phyloP scores from a whole-genome alignment of 1,284 basidiomycete species.

The Cystobasidium slooffiae region DNA sequence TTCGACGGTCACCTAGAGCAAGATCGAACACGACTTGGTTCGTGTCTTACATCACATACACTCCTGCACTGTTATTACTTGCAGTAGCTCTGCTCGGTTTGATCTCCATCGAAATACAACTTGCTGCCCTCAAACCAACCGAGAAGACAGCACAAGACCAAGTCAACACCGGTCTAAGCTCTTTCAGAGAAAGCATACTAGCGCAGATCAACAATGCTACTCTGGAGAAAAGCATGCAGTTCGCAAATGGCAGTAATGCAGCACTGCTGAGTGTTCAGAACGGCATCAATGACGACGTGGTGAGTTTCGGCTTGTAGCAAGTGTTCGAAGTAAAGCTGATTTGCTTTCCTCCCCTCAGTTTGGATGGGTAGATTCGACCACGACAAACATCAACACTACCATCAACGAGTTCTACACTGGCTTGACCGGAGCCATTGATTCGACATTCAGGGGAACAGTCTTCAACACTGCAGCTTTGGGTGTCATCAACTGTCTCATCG shows the following conservation, averaged over 20 bases:
- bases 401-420: slow-evolving; percentile 61
- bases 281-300: slow-evolving; percentile 77
- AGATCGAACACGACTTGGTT: slow-evolving; percentile 75
- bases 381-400: slow-evolving; percentile 74
- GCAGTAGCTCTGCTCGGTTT: slow-evolving; percentile 69
- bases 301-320: slow-evolving; percentile 13
- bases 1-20: slow-evolving; percentile 62
- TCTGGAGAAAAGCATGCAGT: slow-evolving; percentile 74
- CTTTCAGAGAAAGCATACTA: slow-evolving; percentile 74
- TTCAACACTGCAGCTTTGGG: slow-evolving; percentile 74
- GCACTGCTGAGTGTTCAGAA: slow-evolving; percentile 71
- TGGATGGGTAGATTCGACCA: slow-evolving; percentile 92
- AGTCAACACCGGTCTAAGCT: slow-evolving; percentile 56
- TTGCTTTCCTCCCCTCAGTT: slow-evolving; percentile 60
- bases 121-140: slow-evolving; percentile 62
- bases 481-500: slow-evolving; percentile 86
- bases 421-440: slow-evolving; percentile 65
- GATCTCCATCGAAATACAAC: slow-evolving; percentile 83
- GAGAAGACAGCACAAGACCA: slow-evolving; percentile 33
- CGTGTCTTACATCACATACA: slow-evolving; percentile 84
- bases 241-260: slow-evolving; percentile 74
- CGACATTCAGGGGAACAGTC: slow-evolving; percentile 79
- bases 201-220: slow-evolving; percentile 77
- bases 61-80: slow-evolving; percentile 70
- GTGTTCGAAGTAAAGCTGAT: background rate